Evolutionary conservation across 192 early-diverging fungal species (phyloP).

Genomic region (Phlyctochytrium arcticum): DNA sequence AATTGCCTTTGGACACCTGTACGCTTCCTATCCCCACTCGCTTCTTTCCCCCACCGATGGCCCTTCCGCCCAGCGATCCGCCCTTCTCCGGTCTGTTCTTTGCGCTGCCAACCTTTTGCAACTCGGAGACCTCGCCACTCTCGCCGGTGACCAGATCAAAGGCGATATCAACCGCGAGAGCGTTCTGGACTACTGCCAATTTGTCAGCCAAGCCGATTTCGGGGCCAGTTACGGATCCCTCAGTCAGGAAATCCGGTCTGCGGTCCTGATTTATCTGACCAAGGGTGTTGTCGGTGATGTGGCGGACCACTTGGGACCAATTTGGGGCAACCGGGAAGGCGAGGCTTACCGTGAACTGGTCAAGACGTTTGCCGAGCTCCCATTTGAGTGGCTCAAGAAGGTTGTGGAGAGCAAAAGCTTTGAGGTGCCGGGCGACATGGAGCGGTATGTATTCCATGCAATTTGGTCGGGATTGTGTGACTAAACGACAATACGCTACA

Average conservation of each 20-base stretch:
- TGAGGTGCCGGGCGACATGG: slow-evolving; percentile 54
- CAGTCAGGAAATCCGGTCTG: slow-evolving; percentile 42
- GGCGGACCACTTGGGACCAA: slow-evolving; percentile 22
- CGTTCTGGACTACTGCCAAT: slow-evolving; percentile 48
- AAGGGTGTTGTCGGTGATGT: slow-evolving; percentile 48
- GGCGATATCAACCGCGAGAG: slow-evolving; percentile 35
- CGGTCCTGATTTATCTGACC: slow-evolving; percentile 45
- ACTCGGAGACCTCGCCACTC: slow-evolving; percentile 37
- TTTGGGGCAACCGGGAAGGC: slow-evolving; percentile 48
- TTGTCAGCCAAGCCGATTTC: slow-evolving; percentile 36
- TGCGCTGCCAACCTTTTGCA: slow-evolving; percentile 44
- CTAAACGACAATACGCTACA: not conserved
- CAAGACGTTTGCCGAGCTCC: slow-evolving; percentile 46
- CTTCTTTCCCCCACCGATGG: slow-evolving; percentile 2
- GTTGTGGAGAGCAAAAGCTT: slow-evolving; percentile 53
- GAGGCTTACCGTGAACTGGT: slow-evolving; percentile 52
- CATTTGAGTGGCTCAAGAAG: slow-evolving; percentile 61
- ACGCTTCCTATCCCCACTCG: slow-evolving; percentile 33
- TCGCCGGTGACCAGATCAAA: slow-evolving; percentile 44
- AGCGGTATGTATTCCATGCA: slow-evolving; percentile 34
- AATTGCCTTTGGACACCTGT: slow-evolving; percentile 51
- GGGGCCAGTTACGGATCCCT: not conserved
- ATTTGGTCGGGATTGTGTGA: not conserved
- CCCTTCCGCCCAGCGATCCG: slow-evolving; percentile 16
- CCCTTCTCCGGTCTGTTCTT: slow-evolving; percentile 44